These are phyloP conservation scores for Suhomyces prunicola DNA, from an alignment of 805 yeast genomes.

Conservation along the genomic window DNA sequence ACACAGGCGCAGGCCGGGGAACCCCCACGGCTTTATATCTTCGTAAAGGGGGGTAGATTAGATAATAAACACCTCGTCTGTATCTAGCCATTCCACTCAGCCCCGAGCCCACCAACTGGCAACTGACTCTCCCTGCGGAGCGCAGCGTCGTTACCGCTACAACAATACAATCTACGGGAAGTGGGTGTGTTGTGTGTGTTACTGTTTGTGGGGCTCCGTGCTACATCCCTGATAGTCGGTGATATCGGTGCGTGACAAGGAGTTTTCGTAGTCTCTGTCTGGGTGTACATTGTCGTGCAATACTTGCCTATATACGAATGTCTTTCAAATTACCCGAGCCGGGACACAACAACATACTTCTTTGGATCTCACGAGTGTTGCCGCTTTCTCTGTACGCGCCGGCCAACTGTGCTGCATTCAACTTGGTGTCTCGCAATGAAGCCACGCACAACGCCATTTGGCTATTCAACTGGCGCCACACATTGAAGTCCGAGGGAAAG, in stretches of 20 bases:
- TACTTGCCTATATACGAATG: neutral
- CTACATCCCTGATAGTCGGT: neutral
- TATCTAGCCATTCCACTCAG: neutral
- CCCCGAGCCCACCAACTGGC: neutral
- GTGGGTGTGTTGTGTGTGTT: neutral
- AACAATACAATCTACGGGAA: neutral
- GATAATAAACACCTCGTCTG: neutral
- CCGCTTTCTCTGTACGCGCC: slow-evolving; percentile 49
- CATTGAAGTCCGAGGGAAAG: slow-evolving; percentile 65
- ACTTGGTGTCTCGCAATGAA: slow-evolving; percentile 44
- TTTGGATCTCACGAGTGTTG: slow-evolving; percentile 53
- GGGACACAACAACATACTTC: slow-evolving; percentile 67
- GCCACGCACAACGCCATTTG: slow-evolving; percentile 60
- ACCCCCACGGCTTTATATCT: neutral
- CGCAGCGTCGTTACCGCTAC: neutral
- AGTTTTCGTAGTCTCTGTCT: neutral
- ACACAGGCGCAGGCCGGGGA: neutral
- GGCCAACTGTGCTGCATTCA: slow-evolving; percentile 51
- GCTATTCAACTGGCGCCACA: slow-evolving; percentile 67
- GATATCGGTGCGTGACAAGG: neutral
- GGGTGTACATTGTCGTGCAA: too few species aligned
- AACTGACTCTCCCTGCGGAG: neutral
- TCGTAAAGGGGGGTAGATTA: neutral
- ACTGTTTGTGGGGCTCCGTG: neutral
- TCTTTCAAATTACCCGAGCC: slow-evolving; percentile 2